Evolutionary conservation across 2,329 filamentous ascomycete genomes (phyloP).

Genomic region (Fonsecaea erecta): DNA sequence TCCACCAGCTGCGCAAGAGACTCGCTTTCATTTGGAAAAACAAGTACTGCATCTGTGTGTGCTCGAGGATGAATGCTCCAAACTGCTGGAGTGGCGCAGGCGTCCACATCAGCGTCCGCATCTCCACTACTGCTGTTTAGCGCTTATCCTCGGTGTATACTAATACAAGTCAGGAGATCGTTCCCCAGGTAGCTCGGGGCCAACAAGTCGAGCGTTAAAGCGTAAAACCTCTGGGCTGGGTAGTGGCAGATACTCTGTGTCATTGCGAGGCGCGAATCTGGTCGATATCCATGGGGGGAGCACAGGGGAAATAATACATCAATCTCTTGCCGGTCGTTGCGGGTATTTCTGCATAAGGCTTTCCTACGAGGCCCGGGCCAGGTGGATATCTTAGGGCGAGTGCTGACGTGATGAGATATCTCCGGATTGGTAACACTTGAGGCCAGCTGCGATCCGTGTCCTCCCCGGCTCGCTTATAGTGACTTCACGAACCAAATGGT

Average conservation of each 20-base stretch:
- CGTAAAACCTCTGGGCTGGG: neutral
- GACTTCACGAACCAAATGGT: conserved; percentile 34
- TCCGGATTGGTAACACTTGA: neutral
- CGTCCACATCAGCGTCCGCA: neutral
- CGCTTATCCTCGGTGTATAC: neutral
- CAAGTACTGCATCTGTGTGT: neutral
- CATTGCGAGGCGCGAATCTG: no score
- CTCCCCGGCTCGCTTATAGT: neutral
- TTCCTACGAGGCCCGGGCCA: neutral
- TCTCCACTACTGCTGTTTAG: neutral
- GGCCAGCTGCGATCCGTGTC: neutral
- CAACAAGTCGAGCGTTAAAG: no score
- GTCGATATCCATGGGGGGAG: no score
- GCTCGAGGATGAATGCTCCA: neutral
- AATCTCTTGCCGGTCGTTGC: neutral
- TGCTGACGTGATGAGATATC: neutral
- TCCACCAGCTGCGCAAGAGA: neutral
- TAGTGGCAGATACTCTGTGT: neutral
- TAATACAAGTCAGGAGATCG: neutral
- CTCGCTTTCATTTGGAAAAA: neutral
- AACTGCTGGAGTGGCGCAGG: neutral
- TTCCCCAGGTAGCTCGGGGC: no score
- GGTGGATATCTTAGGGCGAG: neutral
- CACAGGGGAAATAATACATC: neutral
- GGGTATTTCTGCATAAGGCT: neutral